Evolutionary conservation across 768 basidiomycete genomes (phyloP), one percentile per base, ranked within the genome.

Genomic region (Wakefieldia striispora): DNA sequence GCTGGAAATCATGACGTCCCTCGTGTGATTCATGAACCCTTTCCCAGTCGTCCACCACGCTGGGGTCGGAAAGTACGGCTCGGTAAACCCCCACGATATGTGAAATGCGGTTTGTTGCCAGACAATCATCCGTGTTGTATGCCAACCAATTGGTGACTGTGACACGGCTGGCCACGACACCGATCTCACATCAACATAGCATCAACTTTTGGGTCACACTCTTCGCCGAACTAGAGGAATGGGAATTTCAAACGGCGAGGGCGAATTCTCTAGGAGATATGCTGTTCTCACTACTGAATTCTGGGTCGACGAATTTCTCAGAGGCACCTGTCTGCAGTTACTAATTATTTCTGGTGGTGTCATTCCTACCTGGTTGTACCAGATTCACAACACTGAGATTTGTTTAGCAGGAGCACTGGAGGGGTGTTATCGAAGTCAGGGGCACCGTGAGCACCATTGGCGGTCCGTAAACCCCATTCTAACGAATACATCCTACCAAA

Each of bases 251-350:
- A 23, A 42, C 27, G 0, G 23, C 23, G 9, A 38, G 36, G 17
- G 19, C 34, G 35, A 49, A 52, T 12, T 33, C 46, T 3, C 29
- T 52, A 14, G 51, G 51, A n/a, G 34, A 52, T 34, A 26, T 43
- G 40, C 21, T 52, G 2, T 9, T 33, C 6, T 49, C 51, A 23
- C 9, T 52, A 9, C 14, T 31, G 21, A 10, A 9, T 14, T 31
- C 40, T 23, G 45, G 39, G 4, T 13, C 44, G 5, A 4, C 42
- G 2, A 1, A 3, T 4, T 40, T 40, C 16, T 31, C 43, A 8
- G 38, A 40, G 10, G 8, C 37, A 4, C 37, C 49, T 3, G 29
- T 34, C 10, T 43, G 21, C 6, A 34, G 37, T 34, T 34, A 34
- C 19, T 43, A 50, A 14, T 2, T 27, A 10, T 45, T 40, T n/a